Base-by-base conservation (phyloP, 2,329 filamentous ascomycete genomes). In the Fusarium armeniacum region DNA sequence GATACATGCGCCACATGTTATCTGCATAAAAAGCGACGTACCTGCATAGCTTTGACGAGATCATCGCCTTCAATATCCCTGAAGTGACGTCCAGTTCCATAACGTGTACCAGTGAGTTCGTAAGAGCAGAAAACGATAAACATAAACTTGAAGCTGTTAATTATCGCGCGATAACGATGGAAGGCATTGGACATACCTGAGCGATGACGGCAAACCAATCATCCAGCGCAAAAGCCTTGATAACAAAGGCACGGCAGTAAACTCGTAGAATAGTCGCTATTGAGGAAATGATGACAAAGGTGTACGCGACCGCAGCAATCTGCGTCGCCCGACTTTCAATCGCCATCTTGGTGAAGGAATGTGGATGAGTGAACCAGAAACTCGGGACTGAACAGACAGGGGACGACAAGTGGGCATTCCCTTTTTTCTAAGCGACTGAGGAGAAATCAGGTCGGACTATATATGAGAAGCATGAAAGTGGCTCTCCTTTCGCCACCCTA, bases 241-340 rank as follows among this genome's bases (percentile, higher is more conserved):
- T 71, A 5, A 80, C 67, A 62, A 73, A 74, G 9, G 62, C 75
- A 35, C 78, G 77, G 16, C 76, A 78, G 58, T 79, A 80, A 5
- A 76, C 59, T 12, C 78, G 76, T 9, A 79, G 63, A 4, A 63
- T 24, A 2, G 75, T 76, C 9, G 78, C 69, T 45, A 78, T 73
- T 15, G 78, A 76, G 9, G 75, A 76, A 11, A 83, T 45, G 7
- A 78, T 57, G 18, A 83, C 41, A 46, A 83, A 80, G 6, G 77
- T 66, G 53, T 72, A 71, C 22, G 64, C 64, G 49, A 78, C 68
- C 7, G 65, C 77, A 47, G 66, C 46, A 46, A 79, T 65, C 58
- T 78, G 33, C 13, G 40, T 32, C 20, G 60, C 61, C 20, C 62
- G 62, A 18, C 30, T 65, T 13, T 65, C 62, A 10, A 60, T 28